Evolutionary conservation across 495 filamentous ascomycete species (phyloP).

Genomic region (Hypoxylon rickii): DNA sequence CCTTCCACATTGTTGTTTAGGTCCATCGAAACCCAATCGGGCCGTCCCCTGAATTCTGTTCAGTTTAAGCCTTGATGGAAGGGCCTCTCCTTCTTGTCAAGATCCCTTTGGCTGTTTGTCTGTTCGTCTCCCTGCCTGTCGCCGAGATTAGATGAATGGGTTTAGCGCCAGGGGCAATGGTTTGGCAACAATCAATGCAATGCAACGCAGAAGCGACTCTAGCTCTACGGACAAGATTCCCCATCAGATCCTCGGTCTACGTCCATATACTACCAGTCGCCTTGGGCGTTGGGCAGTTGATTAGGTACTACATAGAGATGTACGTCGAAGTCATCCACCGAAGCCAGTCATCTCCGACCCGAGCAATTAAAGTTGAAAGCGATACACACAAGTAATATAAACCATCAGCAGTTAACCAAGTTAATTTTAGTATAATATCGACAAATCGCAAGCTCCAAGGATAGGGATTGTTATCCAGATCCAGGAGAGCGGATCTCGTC

Average conservation of each 20-base stretch:
- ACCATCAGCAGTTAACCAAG: too few relatives aligned
- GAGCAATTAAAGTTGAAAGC: too few relatives aligned
- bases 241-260: not conserved
- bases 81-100: not conserved
- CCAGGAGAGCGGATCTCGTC: slow-evolving; percentile 11
- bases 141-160: slow-evolving; percentile 18
- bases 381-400: too few relatives aligned
- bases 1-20: too few relatives aligned
- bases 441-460: too few relatives aligned
- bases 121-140: not conserved
- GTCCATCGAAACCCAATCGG: slow-evolving; percentile 34
- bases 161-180: slow-evolving; percentile 26
- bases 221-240: not conserved
- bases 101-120: not conserved
- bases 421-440: too few relatives aligned
- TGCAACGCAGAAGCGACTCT: slow-evolving; percentile 24
- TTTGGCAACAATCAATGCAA: not conserved
- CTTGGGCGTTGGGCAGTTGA: too few relatives aligned
- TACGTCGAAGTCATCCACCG: too few relatives aligned
- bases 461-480: not conserved
- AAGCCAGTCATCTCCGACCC: too few relatives aligned
- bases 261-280: not conserved
- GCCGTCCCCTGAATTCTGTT: slow-evolving; percentile 25
- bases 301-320: too few relatives aligned
- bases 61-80: not conserved